Evolutionary conservation across 176 grass and related monocot genomes (phyloP).

Genomic region (Pontederia crassipes): DNA sequence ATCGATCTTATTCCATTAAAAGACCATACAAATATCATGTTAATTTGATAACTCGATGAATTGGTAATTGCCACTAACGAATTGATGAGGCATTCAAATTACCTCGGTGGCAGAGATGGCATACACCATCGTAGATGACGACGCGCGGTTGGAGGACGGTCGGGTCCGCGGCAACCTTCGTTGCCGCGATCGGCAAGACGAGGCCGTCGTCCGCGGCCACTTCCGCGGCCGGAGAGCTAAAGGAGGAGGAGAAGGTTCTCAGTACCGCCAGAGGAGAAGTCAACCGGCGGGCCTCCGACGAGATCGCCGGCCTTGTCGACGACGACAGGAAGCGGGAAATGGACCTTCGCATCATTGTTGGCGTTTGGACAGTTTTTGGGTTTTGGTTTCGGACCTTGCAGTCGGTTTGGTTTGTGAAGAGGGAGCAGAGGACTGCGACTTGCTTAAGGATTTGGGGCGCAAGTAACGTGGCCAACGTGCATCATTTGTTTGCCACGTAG

Average conservation of each 20-base stretch:
- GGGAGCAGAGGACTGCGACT: no score
- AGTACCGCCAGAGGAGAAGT: no score
- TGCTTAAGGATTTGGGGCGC: no score
- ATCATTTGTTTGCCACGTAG: no score
- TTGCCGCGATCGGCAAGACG: not conserved
- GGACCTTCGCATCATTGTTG: not conserved
- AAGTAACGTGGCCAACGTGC: no score
- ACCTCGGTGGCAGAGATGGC: constrained; percentile 93
- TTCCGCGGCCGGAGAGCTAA: not conserved
- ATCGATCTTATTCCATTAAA: no score
- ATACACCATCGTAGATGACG: constrained; percentile 94
- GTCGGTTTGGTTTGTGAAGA: no score
- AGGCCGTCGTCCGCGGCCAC: not conserved
- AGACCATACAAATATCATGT: no score
- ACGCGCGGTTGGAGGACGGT: constrained; percentile 79
- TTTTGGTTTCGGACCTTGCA: no score
- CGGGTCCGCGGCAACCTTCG: constrained; percentile 29
- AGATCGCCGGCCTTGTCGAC: not conserved
- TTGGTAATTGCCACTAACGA: constrained; percentile 8
- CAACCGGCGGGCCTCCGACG: not conserved
- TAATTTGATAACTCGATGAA: not conserved
- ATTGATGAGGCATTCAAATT: not conserved
- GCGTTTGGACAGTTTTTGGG: no score
- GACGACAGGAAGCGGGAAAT: not conserved
- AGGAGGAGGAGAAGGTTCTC: not conserved